phyloP scores from a whole-genome alignment of 768 basidiomycete genomes.

The Boletus subparvulus region DNA sequence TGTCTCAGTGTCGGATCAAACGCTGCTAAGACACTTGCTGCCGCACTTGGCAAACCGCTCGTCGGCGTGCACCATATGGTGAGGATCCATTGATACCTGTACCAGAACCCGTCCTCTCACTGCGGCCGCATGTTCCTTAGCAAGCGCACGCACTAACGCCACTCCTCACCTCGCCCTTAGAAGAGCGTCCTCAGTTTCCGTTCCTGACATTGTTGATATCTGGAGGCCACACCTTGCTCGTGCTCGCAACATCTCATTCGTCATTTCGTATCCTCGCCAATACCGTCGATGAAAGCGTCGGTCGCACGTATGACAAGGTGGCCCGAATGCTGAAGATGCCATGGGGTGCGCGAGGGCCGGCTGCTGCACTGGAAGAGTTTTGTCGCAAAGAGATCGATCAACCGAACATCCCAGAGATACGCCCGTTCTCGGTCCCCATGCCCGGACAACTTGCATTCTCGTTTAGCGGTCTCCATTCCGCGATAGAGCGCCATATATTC shows the following conservation, averaged over 20 bases:
- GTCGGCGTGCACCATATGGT: no score
- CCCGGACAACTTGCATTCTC: slow-evolving; percentile 65
- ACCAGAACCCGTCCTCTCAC: no score
- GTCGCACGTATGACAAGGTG: slow-evolving; percentile 82
- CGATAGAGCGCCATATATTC: no score
- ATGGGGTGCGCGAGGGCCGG: slow-evolving; percentile 64
- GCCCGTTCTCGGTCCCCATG: slow-evolving; percentile 49
- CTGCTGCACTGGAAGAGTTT: slow-evolving; percentile 79
- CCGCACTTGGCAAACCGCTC: slow-evolving; percentile 72
- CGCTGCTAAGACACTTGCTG: slow-evolving; percentile 84
- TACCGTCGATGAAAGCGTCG: slow-evolving; percentile 71
- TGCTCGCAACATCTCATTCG: slow-evolving; percentile 61
- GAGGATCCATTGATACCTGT: no score
- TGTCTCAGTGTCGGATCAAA: slow-evolving; percentile 79
- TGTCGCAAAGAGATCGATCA: slow-evolving; percentile 38
- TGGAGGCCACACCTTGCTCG: slow-evolving; percentile 86
- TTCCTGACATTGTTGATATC: slow-evolving; percentile 88
- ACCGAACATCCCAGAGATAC: slow-evolving; percentile 29
- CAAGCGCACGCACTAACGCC: slow-evolving; percentile 92
- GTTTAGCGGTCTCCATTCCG: slow-evolving; percentile 63
- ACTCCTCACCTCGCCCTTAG: slow-evolving; percentile 55
- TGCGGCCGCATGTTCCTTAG: slow-evolving; percentile 36
- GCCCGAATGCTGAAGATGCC: slow-evolving; percentile 66
- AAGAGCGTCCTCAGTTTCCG: slow-evolving; percentile 61
- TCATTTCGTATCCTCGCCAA: slow-evolving; percentile 60